These are phyloP conservation scores for Solanum lycopersicoides DNA, from an alignment of 257 asterid species.

Conservation along the genomic window DNA sequence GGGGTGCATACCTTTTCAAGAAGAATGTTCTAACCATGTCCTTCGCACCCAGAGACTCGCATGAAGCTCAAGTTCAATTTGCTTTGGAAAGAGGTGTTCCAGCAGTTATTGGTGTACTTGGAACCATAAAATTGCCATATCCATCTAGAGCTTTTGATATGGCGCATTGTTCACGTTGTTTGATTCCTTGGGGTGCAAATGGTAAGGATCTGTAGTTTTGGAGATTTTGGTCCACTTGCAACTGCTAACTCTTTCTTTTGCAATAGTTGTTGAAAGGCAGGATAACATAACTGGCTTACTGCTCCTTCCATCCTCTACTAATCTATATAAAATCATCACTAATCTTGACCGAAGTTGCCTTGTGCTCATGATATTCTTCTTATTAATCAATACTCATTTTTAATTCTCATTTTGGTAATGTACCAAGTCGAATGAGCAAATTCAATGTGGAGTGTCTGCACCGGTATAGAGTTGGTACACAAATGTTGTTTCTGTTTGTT, in stretches of 20 bases:
- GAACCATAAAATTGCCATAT: conserved; percentile 31
- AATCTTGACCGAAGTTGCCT: not conserved
- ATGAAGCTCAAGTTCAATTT: conserved; percentile 38
- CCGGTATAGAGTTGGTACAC: not conserved
- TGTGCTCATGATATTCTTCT: not conserved
- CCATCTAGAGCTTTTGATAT: conserved; percentile 35
- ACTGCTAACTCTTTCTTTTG: not conserved
- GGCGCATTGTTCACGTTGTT: conserved; percentile 42
- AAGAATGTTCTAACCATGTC: conserved; percentile 41
- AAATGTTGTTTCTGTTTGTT: not conserved
- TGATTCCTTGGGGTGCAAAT: conserved; percentile 31
- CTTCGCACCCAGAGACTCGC: conserved; percentile 34
- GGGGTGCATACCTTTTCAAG: conserved; percentile 35
- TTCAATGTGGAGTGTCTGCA: not conserved
- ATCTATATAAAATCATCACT: not conserved
- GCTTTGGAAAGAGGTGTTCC: conserved; percentile 41
- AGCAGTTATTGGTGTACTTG: conserved; percentile 34
- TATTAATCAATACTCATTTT: not conserved
- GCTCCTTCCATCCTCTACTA: not conserved
- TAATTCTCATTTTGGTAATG: not conserved
- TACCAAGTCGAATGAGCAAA: not conserved
- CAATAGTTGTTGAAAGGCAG: not conserved
- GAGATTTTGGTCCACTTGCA: not conserved
- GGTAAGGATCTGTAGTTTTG: conserved; percentile 10
- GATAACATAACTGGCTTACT: not conserved